Evolutionary conservation across 495 filamentous ascomycete genomes (phyloP).

Genomic region (Chaetomidium leptoderma): DNA sequence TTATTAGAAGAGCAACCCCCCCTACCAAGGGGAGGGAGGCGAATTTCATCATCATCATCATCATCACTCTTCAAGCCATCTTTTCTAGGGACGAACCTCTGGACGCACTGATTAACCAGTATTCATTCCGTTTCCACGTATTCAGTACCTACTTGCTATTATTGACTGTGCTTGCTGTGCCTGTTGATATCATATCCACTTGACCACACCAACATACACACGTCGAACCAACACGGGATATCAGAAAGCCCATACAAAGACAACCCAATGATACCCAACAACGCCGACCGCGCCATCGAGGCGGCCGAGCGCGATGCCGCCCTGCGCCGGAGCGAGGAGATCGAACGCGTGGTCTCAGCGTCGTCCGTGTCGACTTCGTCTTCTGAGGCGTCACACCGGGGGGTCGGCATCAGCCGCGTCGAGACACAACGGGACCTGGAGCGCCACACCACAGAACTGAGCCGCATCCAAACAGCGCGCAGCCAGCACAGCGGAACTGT

Average conservation of each 20-base stretch:
- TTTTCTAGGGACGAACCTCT: background rate
- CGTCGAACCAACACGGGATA: background rate
- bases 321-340: slow-evolving; percentile 38
- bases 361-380: slow-evolving; percentile 49
- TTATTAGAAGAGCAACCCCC: background rate
- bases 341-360: slow-evolving; percentile 47
- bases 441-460: slow-evolving; percentile 66
- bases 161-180: background rate
- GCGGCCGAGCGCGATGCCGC: slow-evolving; percentile 44
- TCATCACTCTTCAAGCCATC: background rate
- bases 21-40: background rate
- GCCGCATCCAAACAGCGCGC: slow-evolving; percentile 67
- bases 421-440: slow-evolving; percentile 65
- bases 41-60: slow-evolving; percentile 9
- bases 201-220: background rate
- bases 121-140: background rate
- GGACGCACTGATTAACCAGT: background rate
- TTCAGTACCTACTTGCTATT: background rate
- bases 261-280: slow-evolving; percentile 39
- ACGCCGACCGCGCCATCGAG: slow-evolving; percentile 50
- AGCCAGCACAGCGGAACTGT: slow-evolving; percentile 76
- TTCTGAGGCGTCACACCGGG: slow-evolving; percentile 21
- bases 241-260: background rate
- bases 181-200: background rate
- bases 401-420: slow-evolving; percentile 51